A percentile compares a stretch with the other conserved stretches of the same genome.
Conservation (phyloP, 306 rosid species). For the Biancaea sappan region DNA sequence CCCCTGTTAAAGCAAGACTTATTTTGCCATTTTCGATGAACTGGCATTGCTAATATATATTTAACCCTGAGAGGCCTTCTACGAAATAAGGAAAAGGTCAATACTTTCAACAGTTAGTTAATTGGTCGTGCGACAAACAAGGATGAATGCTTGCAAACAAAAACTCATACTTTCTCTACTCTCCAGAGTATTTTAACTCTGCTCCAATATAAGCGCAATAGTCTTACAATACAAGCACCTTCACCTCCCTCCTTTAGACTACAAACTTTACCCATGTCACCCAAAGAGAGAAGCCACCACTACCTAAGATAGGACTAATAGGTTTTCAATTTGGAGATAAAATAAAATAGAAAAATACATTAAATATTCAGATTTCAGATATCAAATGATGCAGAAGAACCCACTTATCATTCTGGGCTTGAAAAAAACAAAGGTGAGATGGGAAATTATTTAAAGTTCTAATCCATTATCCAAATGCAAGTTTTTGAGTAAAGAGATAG, state of each 20-base stretch:
- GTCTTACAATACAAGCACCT: neutral
- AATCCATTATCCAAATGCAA: neutral
- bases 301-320: neutral
- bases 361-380: neutral
- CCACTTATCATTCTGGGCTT: neutral
- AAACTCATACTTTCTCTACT: neutral
- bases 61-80: slow-evolving; percentile 4
- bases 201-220: neutral
- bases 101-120: neutral
- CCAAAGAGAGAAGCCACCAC: slow-evolving; percentile 1
- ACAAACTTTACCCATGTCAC: neutral
- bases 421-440: neutral
- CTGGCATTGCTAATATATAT: neutral
- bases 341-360: neutral
- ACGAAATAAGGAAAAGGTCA: neutral
- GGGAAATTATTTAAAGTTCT: neutral
- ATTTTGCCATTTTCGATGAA: slow-evolving; percentile 6
- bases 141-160: neutral
- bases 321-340: neutral
- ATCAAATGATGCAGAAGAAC: neutral
- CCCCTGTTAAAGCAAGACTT: slow-evolving; percentile 9
- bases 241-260: slow-evolving; percentile 1
- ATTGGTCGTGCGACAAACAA: neutral
- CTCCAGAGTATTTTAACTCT: neutral
- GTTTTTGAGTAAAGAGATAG: neutral